Evolutionary conservation across 2,329 filamentous ascomycete genomes (phyloP), one percentile per base, ranked within the genome.

Genomic region (Colletotrichum sp.): DNA sequence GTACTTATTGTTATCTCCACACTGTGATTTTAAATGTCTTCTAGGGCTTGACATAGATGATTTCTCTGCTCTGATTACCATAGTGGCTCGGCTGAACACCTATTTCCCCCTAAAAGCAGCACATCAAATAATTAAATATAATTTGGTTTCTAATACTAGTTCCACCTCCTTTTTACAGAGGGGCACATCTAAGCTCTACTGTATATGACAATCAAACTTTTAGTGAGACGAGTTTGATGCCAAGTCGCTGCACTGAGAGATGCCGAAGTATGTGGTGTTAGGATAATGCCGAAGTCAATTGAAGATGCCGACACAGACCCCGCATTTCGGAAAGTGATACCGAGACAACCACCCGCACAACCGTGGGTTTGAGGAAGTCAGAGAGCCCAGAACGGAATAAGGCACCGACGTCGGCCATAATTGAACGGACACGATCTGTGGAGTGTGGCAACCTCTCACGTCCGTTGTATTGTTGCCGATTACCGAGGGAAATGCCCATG

Each of bases 161-260:
- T 22, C 44, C n/a, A 22, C 44, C n/a, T 48, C n/a, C 9, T 13
- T n/a, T 13, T 7, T 13, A 6, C 44, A 10, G 5, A 48, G 10
- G 8, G n/a, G 44, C n/a, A 48, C 10, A 12, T 48, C 18, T 3
- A 3, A 22, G 44, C 44, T n/a, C 44, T n/a, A 12, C 6, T n/a
- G 1, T 9, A 48, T 48, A n/a, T 48, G 1, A n/a, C 18, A 1
- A 0, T 4, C 39, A 9, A n/a, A 1, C 9, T 36, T 36, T 36
- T 36, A 16, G 8, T 36, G 34, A 36, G 34, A 1, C 7, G 34
- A 36, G 7, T 36, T 8, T 48, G 44, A 48, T 48, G n/a, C n/a
- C 0, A 22, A 48, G 44, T 48, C 44, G 1, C 44, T 48, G 7
- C 8, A 22, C 1, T 22, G 8, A 48, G 44, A 48, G 44, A 48